These are phyloP conservation scores for Helichrysum umbraculigerum DNA, from an alignment of 129 eudicot genomes.

Conservation along the genomic window DNA sequence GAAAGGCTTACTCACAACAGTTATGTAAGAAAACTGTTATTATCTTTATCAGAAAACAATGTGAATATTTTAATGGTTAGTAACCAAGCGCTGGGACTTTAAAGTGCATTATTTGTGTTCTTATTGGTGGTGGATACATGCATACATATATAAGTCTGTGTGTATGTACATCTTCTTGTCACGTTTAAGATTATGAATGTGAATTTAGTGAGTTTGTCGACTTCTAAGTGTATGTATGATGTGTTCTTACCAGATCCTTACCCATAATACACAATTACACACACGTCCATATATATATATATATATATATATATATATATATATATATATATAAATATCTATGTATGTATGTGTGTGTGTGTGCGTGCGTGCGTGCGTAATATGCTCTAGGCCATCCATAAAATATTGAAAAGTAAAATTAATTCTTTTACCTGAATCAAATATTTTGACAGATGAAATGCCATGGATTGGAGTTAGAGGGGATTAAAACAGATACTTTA, in stretches of 20 bases:
- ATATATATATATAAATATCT: not conserved
- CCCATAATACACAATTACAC: no score
- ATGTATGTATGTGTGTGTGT: no score
- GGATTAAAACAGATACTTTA: conserved; percentile 34
- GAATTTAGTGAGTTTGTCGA: no score
- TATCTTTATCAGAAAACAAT: not conserved
- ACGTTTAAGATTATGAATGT: no score
- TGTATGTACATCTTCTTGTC: no score
- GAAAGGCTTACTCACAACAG: not conserved
- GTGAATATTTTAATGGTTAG: not conserved
- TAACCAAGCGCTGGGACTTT: conserved; percentile 2
- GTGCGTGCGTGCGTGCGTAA: no score
- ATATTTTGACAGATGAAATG: conserved; percentile 47
- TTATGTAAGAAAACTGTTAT: not conserved
- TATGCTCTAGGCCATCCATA: not conserved
- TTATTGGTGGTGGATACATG: no score
- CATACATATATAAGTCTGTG: no score
- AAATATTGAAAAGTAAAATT: not conserved
- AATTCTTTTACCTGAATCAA: not conserved
- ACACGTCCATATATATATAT: no score
- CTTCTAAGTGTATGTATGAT: no score
- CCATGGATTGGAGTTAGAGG: conserved; percentile 45
- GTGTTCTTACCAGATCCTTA: no score
- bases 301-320: not conserved
- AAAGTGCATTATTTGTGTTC: no score